These are phyloP conservation scores for Ambrosiella beaveri DNA, from an alignment of 2,329 filamentous ascomycete species.

Conservation along the genomic window DNA sequence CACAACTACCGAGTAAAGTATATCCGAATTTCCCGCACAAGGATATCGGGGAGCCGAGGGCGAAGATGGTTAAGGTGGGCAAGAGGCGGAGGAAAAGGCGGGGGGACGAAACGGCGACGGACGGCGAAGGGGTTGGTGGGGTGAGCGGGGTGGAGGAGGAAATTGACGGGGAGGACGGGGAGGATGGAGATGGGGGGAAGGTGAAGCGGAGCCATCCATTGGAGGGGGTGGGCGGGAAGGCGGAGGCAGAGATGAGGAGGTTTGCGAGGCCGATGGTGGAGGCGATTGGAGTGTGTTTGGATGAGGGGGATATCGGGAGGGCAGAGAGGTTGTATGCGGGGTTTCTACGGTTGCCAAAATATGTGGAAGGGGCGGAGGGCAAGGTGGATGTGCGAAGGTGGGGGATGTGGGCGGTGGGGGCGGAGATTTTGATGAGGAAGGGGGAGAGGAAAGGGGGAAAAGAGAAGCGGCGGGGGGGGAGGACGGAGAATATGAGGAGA, in stretches of 20 bases:
- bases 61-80: neutral
- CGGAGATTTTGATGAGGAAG: slow-evolving; percentile 58
- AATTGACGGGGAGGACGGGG: neutral
- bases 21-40: slow-evolving; percentile 31
- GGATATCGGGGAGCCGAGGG: neutral
- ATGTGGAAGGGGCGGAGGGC: slow-evolving; percentile 12
- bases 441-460: slow-evolving; percentile 6
- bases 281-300: slow-evolving; percentile 5
- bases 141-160: neutral
- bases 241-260: slow-evolving; percentile 8
- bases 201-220: neutral
- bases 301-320: slow-evolving; percentile 8
- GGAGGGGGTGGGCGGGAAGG: neutral
- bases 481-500: slow-evolving; percentile 27
- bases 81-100: neutral
- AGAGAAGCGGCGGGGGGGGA: slow-evolving; percentile 24
- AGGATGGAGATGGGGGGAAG: neutral
- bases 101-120: neutral
- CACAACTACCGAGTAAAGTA: slow-evolving; percentile 24
- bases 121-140: neutral
- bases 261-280: slow-evolving; percentile 10
- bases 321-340: slow-evolving; percentile 8
- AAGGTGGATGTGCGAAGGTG: slow-evolving; percentile 46
- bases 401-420: slow-evolving; percentile 66
- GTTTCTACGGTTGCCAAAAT: slow-evolving; percentile 7